Percentiles rank a stretch among this genome's conserved stretches.
Evolutionary conservation across 257 asterid genomes (phyloP).

Genomic region (Penstemon davidsonii): DNA sequence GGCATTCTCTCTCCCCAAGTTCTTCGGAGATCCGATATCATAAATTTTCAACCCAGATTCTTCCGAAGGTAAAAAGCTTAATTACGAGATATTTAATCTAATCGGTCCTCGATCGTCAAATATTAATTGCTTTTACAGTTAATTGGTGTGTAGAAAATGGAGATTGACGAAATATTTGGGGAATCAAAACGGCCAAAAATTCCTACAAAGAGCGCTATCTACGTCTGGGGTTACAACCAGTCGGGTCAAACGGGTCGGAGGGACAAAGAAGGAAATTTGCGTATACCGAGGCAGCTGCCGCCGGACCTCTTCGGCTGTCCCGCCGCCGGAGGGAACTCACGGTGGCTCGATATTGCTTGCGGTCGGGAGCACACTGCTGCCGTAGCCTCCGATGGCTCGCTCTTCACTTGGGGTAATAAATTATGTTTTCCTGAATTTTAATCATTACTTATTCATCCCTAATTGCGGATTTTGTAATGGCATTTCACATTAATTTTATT

Average conservation of each 20-base stretch:
- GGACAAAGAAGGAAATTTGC: slow-evolving; percentile 50
- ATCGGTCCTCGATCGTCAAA: slow-evolving; percentile 9
- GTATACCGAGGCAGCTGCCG: slow-evolving; percentile 86
- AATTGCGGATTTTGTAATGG: slow-evolving; percentile 8
- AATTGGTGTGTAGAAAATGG: slow-evolving; percentile 45
- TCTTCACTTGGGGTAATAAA: slow-evolving; percentile 87
- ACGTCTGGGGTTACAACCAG: slow-evolving; percentile 88
- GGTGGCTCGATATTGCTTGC: slow-evolving; percentile 92
- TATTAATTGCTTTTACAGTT: slow-evolving; percentile 9
- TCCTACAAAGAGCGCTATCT: slow-evolving; percentile 83
- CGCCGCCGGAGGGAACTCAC: slow-evolving; percentile 53
- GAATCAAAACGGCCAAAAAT: slow-evolving; percentile 49
- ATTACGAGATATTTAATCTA: slow-evolving; percentile 1
- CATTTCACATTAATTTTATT: slow-evolving; percentile 13
- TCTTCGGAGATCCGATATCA: slow-evolving; percentile 28
- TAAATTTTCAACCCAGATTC: slow-evolving; percentile 10
- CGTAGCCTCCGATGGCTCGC: slow-evolving; percentile 86
- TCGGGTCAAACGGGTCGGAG: slow-evolving; percentile 92
- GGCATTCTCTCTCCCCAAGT: slow-evolving; percentile 19
- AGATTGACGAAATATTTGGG: slow-evolving; percentile 73
- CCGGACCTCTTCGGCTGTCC: slow-evolving; percentile 87
- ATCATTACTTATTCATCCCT: not conserved
- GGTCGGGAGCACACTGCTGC: slow-evolving; percentile 94
- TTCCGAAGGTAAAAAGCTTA: not conserved
- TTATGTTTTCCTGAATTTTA: slow-evolving; percentile 15